These are phyloP conservation scores for Apostasia ramifera DNA, from an alignment of 106 monocot species.

Conservation along the genomic window DNA sequence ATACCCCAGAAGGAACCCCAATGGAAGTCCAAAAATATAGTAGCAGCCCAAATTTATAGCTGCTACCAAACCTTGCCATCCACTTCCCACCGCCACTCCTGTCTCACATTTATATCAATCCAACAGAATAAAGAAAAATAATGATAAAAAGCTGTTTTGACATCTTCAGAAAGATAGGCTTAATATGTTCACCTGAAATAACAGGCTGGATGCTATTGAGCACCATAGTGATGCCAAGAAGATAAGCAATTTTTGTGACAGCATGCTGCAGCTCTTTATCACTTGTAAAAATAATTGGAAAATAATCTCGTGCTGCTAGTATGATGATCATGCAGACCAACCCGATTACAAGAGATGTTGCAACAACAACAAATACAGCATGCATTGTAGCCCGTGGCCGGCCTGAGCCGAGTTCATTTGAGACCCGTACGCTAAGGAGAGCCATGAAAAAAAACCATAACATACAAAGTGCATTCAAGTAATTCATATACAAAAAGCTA, in stretches of 20 bases:
- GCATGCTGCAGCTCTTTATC: constrained; percentile 51
- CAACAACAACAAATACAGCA: constrained; percentile 53
- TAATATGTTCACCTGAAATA: constrained; percentile 48
- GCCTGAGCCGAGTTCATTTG: constrained; percentile 82
- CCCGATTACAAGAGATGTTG: constrained; percentile 49
- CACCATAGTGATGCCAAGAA: constrained; percentile 82
- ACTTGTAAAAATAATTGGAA: constrained; percentile 61
- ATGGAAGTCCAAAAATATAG: constrained; percentile 75
- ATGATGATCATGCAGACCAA: constrained; percentile 43
- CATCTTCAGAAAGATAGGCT: background rate
- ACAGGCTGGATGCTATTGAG: constrained; percentile 92
- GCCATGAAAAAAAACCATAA: too few relatives aligned
- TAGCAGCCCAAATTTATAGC: constrained; percentile 79
- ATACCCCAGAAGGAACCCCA: constrained; percentile 70
- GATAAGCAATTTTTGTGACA: constrained; percentile 58
- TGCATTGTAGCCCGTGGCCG: constrained; percentile 50
- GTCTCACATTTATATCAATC: background rate
- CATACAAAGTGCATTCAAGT: too few relatives aligned
- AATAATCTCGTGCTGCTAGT: constrained; percentile 29
- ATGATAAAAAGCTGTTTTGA: background rate
- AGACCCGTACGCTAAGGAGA: constrained; percentile 60
- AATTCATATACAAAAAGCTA: too few relatives aligned
- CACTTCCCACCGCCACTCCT: constrained; percentile 78
- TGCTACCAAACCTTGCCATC: constrained; percentile 75
- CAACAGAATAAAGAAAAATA: background rate